Percentiles rank a stretch among this genome's conserved stretches.
Evolutionary conservation across 768 basidiomycete species (phyloP).

Genomic region (Lentinula sp.): DNA sequence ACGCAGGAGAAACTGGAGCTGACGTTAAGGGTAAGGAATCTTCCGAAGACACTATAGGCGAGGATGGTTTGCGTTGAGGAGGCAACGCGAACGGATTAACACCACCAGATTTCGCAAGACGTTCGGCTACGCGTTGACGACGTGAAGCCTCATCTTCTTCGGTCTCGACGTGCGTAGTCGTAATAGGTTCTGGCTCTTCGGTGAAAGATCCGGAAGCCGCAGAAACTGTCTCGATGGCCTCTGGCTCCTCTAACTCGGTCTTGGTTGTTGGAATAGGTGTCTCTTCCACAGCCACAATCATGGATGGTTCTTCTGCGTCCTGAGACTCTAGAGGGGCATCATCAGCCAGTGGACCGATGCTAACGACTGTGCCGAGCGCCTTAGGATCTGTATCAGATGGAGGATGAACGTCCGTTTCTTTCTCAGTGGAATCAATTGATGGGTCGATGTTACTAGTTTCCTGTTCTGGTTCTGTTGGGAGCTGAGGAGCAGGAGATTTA

Average conservation of each 20-base stretch:
- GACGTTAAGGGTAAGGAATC: not conserved
- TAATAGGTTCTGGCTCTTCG: not conserved
- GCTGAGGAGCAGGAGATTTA: conserved; percentile 40
- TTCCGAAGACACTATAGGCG: not conserved
- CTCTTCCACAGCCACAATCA: not conserved
- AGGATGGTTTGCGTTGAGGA: conserved; percentile 12
- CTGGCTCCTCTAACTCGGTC: not conserved
- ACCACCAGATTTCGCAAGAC: conserved; percentile 56
- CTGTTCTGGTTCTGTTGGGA: not conserved
- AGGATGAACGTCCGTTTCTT: not conserved
- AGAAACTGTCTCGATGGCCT: conserved; percentile 5
- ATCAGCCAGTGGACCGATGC: not conserved
- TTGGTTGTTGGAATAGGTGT: not conserved
- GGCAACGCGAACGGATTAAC: conserved; percentile 46
- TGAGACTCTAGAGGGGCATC: not conserved
- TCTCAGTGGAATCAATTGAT: not conserved
- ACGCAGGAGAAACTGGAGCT: not conserved
- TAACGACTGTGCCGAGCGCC: not conserved
- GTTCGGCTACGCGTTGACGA: conserved; percentile 53
- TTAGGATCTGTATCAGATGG: not conserved
- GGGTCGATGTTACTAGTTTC: not conserved
- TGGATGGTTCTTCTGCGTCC: not conserved
- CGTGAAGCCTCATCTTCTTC: conserved; percentile 47
- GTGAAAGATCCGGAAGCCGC: not conserved
- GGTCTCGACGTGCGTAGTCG: not conserved